Percentiles rank a stretch among this genome's conserved stretches.
These are phyloP conservation scores for Benincasa hispida DNA, from an alignment of 306 rosid genomes.

Conservation along the genomic window DNA sequence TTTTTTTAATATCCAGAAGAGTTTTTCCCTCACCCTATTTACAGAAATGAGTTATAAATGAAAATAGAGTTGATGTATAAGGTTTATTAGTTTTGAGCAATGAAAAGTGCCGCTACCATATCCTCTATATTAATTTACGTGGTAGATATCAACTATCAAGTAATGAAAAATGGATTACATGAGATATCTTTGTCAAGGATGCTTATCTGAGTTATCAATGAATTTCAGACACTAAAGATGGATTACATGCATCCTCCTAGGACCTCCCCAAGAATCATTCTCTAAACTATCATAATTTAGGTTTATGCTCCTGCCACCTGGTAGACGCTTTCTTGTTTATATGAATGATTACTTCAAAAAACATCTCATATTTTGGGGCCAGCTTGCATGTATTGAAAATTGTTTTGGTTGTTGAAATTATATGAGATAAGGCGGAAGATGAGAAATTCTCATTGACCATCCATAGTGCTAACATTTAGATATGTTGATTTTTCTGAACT, in stretches of 20 bases:
- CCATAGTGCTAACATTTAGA: neutral
- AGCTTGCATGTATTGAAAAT: neutral
- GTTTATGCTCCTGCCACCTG: too few relatives aligned
- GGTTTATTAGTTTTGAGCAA: neutral
- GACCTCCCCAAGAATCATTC: too few relatives aligned
- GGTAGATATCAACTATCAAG: neutral
- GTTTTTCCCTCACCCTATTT: neutral
- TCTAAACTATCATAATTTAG: too few relatives aligned
- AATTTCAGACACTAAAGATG: neutral
- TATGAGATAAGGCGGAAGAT: neutral
- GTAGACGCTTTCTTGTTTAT: too few relatives aligned
- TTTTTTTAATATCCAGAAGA: neutral
- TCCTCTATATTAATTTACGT: neutral
- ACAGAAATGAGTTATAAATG: neutral
- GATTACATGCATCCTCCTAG: neutral
- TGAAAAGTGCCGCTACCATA: neutral
- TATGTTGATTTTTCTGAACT: neutral
- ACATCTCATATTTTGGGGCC: neutral
- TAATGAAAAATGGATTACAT: neutral
- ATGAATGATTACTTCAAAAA: neutral
- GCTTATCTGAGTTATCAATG: neutral
- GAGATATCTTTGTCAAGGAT: neutral
- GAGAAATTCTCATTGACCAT: neutral
- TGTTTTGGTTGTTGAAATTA: neutral
- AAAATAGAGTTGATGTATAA: neutral